Base-by-base conservation (phyloP, 768 basidiomycete species). In the Rubroboletus satanas region DNA sequence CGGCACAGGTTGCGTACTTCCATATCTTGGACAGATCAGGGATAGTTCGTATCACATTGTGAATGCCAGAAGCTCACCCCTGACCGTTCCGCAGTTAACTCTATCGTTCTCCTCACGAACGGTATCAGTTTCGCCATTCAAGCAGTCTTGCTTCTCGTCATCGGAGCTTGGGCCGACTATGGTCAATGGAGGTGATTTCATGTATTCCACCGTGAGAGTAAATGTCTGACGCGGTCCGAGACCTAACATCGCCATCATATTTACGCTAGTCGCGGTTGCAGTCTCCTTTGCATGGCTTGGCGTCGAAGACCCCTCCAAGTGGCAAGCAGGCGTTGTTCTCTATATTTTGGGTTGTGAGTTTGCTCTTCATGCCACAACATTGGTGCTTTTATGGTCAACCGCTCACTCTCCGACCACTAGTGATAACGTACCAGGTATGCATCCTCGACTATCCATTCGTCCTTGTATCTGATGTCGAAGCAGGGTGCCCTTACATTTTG, bases 161-260 rank as follows among this genome's bases (percentile, higher is more conserved):
- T 90, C 29, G 88, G 88, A 5, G 85, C 87, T 4, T 90, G 88
- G 84, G 87, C 88, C 0, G 88, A 90, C 66, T 91, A 90, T 66
- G 88, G 89, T n/a, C 71, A 73, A 15, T 89, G 87, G 88, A 85
- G 85, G 85, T 84, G 39, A 41, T 48, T 46, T 12, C 11, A 29
- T 31, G 18, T 29, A 28, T 33, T 51, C 18, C 26, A 23, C 29
- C 26, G 0, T 39, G 12, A 4, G 28, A 15, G 39, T 31, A 17
- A 49, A 31, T 23, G 45, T 45, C 49, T 55, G 33, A 64, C 49
- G 7, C 11, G 46, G 12, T 8, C 29, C 58, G 32, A 82, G 87
- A 64, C 88, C 88, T 3, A 87, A 88, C 61, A 89, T 90, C 61
- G 85, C 86, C 0, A 87, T 87, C 26, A 80, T 84, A 51, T 90